Evolutionary conservation across 306 rosid species (phyloP), one percentile per base, ranked within the genome.

Genomic region (Medicago truncatula): DNA sequence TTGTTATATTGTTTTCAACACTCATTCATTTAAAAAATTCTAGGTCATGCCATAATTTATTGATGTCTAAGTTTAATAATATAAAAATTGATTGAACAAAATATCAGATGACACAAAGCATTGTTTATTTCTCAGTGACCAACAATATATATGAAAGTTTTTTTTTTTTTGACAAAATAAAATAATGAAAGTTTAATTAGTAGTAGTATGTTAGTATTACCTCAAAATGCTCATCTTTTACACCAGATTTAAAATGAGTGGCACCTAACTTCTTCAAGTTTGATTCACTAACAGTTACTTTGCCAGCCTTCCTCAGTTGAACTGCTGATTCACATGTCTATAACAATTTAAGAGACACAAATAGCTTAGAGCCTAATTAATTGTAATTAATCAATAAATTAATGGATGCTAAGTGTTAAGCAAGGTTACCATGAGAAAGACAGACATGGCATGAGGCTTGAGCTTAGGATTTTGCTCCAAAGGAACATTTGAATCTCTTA

Each of bases 401-500:
- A 28, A 28, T 28, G 18, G 56, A n/a, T 50, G 3, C 5, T 50
- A 2, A 49, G 0, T 14, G 56, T 50, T 50, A n/a, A 50, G 9
- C 6, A 28, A 28, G 31, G 4, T 50, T 50, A 93, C 97, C 97
- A 86, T 81, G 14, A 88, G 77, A 79, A 91, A 91, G 83, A 93
- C 96, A 73, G 82, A 62, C 72, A 84, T 75, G 73, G 97, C 97
- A 81, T 93, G 97, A 7, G 92, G 57, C 80, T 87, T 91, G 76
- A 93, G 92, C 93, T 93, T 93, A 4, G 92, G 89, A 72, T 91
- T 93, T 70, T 88, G 83, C 78, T 89, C 97, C 72, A 86, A 74
- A 67, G 98, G 96, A 70, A 93, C 77, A 7, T 86, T 67, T 5
- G 98, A 80, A 63, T 93, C 96, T 82, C 70, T 87, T 82, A 93